Evolutionary conservation across 495 filamentous ascomycete species (phyloP), one percentile per base, ranked within the genome.

Genomic region (Hypoxylon lienhwacheense): DNA sequence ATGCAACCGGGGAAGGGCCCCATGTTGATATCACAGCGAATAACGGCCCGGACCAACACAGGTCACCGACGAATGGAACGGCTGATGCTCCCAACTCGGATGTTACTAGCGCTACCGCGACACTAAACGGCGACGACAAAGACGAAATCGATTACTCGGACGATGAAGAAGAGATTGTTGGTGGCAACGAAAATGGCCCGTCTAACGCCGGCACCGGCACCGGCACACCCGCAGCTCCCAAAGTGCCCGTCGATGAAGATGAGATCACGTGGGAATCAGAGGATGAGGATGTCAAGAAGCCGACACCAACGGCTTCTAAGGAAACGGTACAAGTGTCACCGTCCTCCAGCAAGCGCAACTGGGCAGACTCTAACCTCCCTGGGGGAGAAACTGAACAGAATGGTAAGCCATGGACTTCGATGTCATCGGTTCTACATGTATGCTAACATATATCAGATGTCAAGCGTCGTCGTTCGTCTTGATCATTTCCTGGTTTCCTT

Each of bases 91-190:
- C 42, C 35, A 50, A 57, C 11, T 66, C 63, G 14, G 60, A 64
- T 15, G 61, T 66, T 20, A 73, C 71, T 8, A 76, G 73, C 46
- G 66, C 67, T 4, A 71, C 70, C 4, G 70, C 66, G 0, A 78
- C 75, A 5, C 54, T 78, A 3, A 66, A 66, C 31, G 75, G 73
- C 29, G 66, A 68, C 8, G 64, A 66, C 12, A 33, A 66, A 5
- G 73, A 80, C 47, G 76, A 78, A 36, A 77, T 78, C 24, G 73
- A 72, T 25, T 77, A 77, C 34, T 72, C 74, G 11, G 74, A 77
- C 20, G 55, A 72, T 3, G 66, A 70, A 7, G 46, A 43, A 29
- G 63, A 63, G 7, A 53, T 49, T 16, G 55, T 55, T 12, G 21
- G 32, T 4, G 48, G 45, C 8, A 48, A 42, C 10, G 20, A 45